Base-by-base conservation (phyloP, 228 moss, liverwort and hornwort genomes). In the Sphagnum magellanicum region DNA sequence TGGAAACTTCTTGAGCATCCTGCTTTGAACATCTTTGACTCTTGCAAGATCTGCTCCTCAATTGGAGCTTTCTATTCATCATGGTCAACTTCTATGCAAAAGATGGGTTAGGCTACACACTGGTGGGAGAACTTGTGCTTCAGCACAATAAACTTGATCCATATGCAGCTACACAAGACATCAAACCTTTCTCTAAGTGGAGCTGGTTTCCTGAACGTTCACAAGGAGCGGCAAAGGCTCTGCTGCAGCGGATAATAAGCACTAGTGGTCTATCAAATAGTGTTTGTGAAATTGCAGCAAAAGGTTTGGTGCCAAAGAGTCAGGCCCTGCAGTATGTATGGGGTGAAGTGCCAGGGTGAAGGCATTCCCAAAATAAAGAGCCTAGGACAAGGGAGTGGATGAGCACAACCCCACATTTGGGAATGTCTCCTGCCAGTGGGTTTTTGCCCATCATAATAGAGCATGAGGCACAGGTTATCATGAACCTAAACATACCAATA, bases 1-100 rank as follows among this genome's bases (percentile, higher is more conserved):
- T 70, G 82, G 51, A 64, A 64, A 63, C 68, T 94, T 69, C 72
- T 94, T 32, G 84, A 87, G 17, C 94, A 94, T 63, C 94, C 91
- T 71, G 91, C 94, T 12, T 91, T 94, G 52, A 89, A 91, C 63
- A 83, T 94, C 66, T 78, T 79, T 60, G 91, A 94, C 66, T 91
- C 94, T 3, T 91, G 91, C 73, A 94, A 94, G 89, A 89, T 91
- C 47, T 94, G 91, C 66, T 88, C 94, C 63, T 80, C 91, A 63
- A 81, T 94, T 60, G 91, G 94, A 74, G 94, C 87, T 6, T 91
- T 94, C 68, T 87, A 80, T 61, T 75, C 91, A 17, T 87, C 87
- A 58, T 84, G 63, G 87, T 91, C 4, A 94, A 91, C 55, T 88
- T 94, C 16, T 89, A 94, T 68, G 74, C 80, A 6, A 91, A 88